phyloP scores from a whole-genome alignment of 1,284 basidiomycete species.

The Macrocystidia cucumis region DNA sequence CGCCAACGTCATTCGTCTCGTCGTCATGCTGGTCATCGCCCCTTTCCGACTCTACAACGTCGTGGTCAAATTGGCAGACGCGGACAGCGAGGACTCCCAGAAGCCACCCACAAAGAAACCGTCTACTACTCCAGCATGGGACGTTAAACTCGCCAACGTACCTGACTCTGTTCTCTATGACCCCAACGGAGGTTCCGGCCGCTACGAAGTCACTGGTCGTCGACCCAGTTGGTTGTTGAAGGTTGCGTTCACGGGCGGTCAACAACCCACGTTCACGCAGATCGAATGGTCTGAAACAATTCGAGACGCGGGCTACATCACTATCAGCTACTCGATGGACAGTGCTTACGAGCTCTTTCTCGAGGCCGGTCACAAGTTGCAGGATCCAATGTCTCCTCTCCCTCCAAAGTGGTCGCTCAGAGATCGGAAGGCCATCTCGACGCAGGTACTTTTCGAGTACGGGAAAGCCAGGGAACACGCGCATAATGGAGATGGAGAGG shows the following conservation, averaged over 20 bases:
- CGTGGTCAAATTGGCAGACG: not conserved
- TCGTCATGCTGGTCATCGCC: not conserved
- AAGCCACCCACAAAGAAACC: too few species aligned
- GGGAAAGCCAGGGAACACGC: too few species aligned
- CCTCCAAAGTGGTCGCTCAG: not conserved
- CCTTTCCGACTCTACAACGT: not conserved
- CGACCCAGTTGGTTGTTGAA: not conserved
- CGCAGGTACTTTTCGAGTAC: constrained; percentile 7
- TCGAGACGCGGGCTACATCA: constrained; percentile 8
- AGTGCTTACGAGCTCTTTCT: constrained; percentile 9
- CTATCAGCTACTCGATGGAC: constrained; percentile 12
- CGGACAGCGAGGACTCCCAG: not conserved
- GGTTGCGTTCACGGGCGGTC: not conserved
- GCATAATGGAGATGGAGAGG: too few species aligned
- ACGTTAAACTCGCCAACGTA: not conserved
- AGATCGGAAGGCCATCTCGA: constrained; percentile 6
- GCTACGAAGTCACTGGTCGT: not conserved
- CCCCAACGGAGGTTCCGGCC: not conserved
- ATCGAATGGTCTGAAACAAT: constrained; percentile 5
- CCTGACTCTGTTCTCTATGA: not conserved
- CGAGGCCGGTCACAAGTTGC: constrained; percentile 1
- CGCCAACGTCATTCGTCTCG: constrained; percentile 2
- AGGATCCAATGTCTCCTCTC: not conserved
- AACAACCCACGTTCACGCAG: not conserved
- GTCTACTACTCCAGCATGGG: too few species aligned